These are phyloP conservation scores for Ogataea corticis DNA, from an alignment of 805 yeast species.

Conservation along the genomic window DNA sequence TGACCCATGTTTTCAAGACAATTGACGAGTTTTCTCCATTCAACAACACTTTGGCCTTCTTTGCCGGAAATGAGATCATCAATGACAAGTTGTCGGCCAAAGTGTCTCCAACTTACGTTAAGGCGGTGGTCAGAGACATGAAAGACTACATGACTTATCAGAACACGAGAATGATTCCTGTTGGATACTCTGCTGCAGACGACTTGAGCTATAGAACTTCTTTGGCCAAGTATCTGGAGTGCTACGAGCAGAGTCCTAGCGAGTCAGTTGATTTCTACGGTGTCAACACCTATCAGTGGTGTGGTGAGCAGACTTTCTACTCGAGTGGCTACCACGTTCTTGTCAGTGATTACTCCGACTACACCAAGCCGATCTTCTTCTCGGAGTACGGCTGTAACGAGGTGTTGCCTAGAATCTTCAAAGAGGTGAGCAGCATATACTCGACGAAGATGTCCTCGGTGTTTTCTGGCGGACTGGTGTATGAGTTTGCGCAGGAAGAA, in stretches of 20 bases:
- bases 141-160: constrained; percentile 65
- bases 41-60: constrained; percentile 86
- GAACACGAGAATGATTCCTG: constrained; percentile 70
- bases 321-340: constrained; percentile 75
- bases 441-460: constrained; percentile 71
- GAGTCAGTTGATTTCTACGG: constrained; percentile 80
- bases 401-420: constrained; percentile 74
- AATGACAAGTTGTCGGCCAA: constrained; percentile 75
- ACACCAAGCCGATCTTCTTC: constrained; percentile 76
- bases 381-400: constrained; percentile 93
- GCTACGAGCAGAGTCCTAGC: constrained; percentile 52
- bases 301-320: constrained; percentile 82
- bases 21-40: constrained; percentile 80
- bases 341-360: constrained; percentile 67
- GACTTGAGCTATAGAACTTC: constrained; percentile 76
- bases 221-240: constrained; percentile 76
- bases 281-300: constrained; percentile 80
- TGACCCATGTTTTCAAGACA: constrained; percentile 74
- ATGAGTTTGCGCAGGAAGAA: constrained; percentile 76
- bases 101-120: constrained; percentile 71
- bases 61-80: constrained; percentile 89
- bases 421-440: constrained; percentile 70
- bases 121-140: constrained; percentile 79
- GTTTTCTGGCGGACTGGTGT: constrained; percentile 84
- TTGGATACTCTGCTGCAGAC: constrained; percentile 97